Base-by-base conservation (phyloP, 768 basidiomycete species). In the Strobilomyces echinocephalus region DNA sequence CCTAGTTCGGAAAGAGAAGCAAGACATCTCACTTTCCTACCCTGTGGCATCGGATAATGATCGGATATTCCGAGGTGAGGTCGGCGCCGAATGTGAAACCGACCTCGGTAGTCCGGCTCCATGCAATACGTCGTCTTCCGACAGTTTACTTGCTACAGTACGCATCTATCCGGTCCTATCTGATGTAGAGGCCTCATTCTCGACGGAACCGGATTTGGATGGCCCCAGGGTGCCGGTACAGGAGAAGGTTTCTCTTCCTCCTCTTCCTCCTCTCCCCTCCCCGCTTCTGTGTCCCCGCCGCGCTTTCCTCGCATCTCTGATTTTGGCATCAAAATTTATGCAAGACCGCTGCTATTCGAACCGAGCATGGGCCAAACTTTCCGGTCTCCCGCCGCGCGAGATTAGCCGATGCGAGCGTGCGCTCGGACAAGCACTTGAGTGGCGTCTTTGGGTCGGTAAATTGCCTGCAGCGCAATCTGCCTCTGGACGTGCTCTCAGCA, bases 321-420 rank as follows among this genome's bases (percentile, higher is more conserved):
- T 97, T 52, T 77, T 92, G 48, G 95, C 94, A 0, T 87, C 88
- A 15, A 97, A 97, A 62, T 95, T 95, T 66, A 83, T 88, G 56
- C 92, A 95, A 73, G 94, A 97, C 63, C 85, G 90, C 47, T 91
- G 89, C 40, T 97, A 95, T 62, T 93, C 91, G 14, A 95, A 97
- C 67, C 82, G 84, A 26, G 93, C 94, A 16, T 97, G 95, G 95
- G 88, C 90, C 1, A 93, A 94, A 63, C 79, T 97, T 7, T 89
- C 88, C n/a, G 92, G 93, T 16, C 78, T 97, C 3, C 82, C 86
- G 0, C 83, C 91, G 5, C 74, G 83, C 39, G 94, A 97, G 74
- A 88, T 97, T 48, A 85, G 90, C 36, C 81, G 84, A 16, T 94
- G 91, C 64, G 95, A 97, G 70, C 83, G 89, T 21, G 89, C 88